Conservation (phyloP, 1,284 basidiomycete species). For the Lignosus rhinocerotis region DNA sequence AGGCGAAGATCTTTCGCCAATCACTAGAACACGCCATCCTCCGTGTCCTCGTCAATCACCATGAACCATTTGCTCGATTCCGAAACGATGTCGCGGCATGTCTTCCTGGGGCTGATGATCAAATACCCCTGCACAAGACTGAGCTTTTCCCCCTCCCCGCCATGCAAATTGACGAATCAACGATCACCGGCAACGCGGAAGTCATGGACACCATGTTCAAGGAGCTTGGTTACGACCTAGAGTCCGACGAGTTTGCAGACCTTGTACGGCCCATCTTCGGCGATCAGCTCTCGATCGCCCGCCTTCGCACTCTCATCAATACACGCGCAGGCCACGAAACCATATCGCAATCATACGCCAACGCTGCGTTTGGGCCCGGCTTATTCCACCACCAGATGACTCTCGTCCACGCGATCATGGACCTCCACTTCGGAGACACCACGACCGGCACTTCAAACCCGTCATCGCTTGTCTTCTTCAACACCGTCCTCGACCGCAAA, state of each 20-base stretch:
- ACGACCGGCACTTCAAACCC: slow-evolving; percentile 29
- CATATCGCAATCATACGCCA: slow-evolving; percentile 29
- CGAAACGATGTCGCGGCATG: slow-evolving; percentile 19
- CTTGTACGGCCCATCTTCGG: slow-evolving; percentile 32
- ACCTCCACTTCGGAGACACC: slow-evolving; percentile 28
- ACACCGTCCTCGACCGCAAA: slow-evolving; percentile 31
- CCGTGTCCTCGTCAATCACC: slow-evolving; percentile 36
- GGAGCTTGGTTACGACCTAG: slow-evolving; percentile 27
- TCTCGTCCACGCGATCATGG: slow-evolving; percentile 32
- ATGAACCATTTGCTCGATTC: slow-evolving; percentile 29
- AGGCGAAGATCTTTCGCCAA: slow-evolving; percentile 19
- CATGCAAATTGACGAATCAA: slow-evolving; percentile 40
- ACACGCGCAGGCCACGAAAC: slow-evolving; percentile 39
- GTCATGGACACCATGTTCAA: slow-evolving; percentile 35
- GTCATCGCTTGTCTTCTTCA: slow-evolving; percentile 35
- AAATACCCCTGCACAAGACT: slow-evolving; percentile 36
- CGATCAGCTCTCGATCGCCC: slow-evolving; percentile 41
- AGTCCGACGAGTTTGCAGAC: slow-evolving; percentile 8
- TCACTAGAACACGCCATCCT: slow-evolving; percentile 33
- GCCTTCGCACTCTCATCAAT: slow-evolving; percentile 31
- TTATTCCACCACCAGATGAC: slow-evolving; percentile 43
- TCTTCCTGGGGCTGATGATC: slow-evolving; percentile 26
- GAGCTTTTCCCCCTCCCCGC: slow-evolving; percentile 35
- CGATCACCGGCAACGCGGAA: slow-evolving; percentile 37
- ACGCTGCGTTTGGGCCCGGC: slow-evolving; percentile 34